Evolutionary conservation across 2,329 filamentous ascomycete species (phyloP).

Genomic region (Zasmidium angulare): DNA sequence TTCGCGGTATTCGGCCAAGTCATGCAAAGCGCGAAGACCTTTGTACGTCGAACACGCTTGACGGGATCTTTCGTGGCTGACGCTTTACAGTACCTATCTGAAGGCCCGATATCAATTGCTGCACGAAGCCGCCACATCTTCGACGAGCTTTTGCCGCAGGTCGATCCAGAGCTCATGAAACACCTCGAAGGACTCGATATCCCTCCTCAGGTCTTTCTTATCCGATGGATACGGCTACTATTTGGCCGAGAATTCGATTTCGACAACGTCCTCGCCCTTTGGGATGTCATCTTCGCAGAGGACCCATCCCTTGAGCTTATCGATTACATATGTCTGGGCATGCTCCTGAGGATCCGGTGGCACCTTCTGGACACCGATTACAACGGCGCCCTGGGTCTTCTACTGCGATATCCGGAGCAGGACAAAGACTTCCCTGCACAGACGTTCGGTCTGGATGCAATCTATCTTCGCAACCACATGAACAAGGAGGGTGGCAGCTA

Average conservation of each 20-base stretch:
- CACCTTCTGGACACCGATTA: constrained; percentile 84
- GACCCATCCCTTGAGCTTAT: constrained; percentile 78
- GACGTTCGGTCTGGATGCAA: constrained; percentile 81
- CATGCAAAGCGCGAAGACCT: constrained; percentile 77
- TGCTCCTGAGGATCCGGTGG: constrained; percentile 91
- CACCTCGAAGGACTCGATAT: constrained; percentile 84
- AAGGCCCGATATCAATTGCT: constrained; percentile 66
- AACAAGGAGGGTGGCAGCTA: constrained; percentile 61
- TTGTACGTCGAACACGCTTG: constrained; percentile 44
- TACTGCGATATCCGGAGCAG: constrained; percentile 78
- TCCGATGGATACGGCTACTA: constrained; percentile 93
- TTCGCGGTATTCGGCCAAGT: constrained; percentile 81
- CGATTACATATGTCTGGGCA: constrained; percentile 88
- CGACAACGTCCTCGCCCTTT: constrained; percentile 76
- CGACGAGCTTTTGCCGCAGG: constrained; percentile 71
- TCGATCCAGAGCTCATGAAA: constrained; percentile 78
- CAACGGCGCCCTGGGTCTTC: constrained; percentile 74
- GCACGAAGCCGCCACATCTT: constrained; percentile 84
- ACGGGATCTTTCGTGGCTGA: constrained; percentile 40
- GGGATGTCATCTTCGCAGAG: constrained; percentile 88
- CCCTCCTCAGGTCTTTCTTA: constrained; percentile 93
- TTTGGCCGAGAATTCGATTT: constrained; percentile 95
- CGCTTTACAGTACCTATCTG: constrained; percentile 30
- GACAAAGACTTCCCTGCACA: constrained; percentile 40
- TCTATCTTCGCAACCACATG: constrained; percentile 69